Evolutionary conservation across 164 flowering plant genomes (phyloP).

Genomic region (grape (Vitis vinifera)): DNA sequence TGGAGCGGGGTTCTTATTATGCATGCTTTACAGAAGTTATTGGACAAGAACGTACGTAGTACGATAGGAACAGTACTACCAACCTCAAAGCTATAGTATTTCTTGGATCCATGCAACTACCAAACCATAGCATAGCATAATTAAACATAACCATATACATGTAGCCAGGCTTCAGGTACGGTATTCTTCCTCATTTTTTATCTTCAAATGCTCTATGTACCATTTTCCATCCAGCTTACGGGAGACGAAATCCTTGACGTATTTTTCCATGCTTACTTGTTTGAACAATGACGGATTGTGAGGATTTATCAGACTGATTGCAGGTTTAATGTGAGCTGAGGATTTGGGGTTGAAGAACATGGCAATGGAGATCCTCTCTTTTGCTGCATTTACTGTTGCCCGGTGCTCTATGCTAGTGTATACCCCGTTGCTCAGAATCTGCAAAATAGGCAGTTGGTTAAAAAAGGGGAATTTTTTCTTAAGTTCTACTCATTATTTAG

Average conservation of each 20-base stretch:
- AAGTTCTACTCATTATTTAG: too few species aligned
- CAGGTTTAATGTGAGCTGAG: slow-evolving; percentile 31
- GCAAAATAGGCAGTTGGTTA: not conserved
- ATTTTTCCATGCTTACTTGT: slow-evolving; percentile 19
- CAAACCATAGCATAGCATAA: too few species aligned
- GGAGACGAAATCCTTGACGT: slow-evolving; percentile 22
- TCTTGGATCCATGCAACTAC: too few species aligned
- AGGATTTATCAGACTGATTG: slow-evolving; percentile 14
- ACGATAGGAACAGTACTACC: too few species aligned
- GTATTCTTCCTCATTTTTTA: slow-evolving; percentile 17
- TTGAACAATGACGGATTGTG: slow-evolving; percentile 29
- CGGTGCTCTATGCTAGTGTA: slow-evolving; percentile 43
- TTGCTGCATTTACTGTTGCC: slow-evolving; percentile 24
- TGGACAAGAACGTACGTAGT: too few species aligned
- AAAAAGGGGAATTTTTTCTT: too few species aligned
- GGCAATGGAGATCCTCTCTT: slow-evolving; percentile 43
- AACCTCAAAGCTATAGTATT: too few species aligned
- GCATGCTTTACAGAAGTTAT: too few species aligned
- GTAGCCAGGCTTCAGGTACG: not conserved
- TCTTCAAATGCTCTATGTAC: slow-evolving; percentile 29
- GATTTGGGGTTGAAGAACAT: slow-evolving; percentile 32
- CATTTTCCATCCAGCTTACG: slow-evolving; percentile 26
- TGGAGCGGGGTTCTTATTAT: too few species aligned
- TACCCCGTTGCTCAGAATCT: slow-evolving; percentile 44
- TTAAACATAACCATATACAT: not conserved